phyloP scores from a whole-genome alignment of 495 filamentous ascomycete species.

The Parathielavia appendiculata region DNA sequence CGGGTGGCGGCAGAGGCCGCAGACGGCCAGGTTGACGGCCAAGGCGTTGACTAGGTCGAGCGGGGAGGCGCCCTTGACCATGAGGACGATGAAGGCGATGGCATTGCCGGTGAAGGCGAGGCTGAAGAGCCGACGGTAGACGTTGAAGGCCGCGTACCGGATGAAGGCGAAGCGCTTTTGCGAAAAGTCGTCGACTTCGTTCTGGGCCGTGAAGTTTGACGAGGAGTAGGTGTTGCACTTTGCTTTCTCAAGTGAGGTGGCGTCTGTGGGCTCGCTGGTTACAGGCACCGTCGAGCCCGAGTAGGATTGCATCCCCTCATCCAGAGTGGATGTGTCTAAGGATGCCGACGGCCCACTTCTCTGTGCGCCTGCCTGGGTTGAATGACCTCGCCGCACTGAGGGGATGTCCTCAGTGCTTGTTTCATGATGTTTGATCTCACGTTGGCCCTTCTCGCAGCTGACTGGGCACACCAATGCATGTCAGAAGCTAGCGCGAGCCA shows the following conservation, averaged over 20 bases:
- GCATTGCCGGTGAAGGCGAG: slow-evolving; percentile 31
- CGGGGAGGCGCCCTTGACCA: slow-evolving; percentile 21
- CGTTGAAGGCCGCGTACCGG: slow-evolving; percentile 30
- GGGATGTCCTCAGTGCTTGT: too few species aligned
- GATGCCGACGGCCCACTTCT: too few species aligned
- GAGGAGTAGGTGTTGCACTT: slow-evolving; percentile 8
- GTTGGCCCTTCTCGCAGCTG: too few species aligned
- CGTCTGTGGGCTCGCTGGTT: too few species aligned
- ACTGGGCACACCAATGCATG: too few species aligned
- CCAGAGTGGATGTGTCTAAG: too few species aligned
- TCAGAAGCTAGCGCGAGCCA: too few species aligned
- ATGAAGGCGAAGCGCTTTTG: slow-evolving; percentile 27
- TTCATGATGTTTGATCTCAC: too few species aligned
- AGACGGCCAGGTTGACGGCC: slow-evolving; percentile 44
- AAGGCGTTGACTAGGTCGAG: slow-evolving; percentile 36
- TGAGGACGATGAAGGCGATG: slow-evolving; percentile 29
- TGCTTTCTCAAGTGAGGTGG: slow-evolving; percentile 10
- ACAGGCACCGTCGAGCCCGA: too few species aligned
- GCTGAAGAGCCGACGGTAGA: slow-evolving; percentile 33
- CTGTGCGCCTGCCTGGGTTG: too few species aligned
- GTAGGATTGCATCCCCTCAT: too few species aligned
- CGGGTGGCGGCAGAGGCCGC: slow-evolving; percentile 62
- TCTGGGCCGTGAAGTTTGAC: slow-evolving; percentile 25
- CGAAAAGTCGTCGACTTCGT: slow-evolving; percentile 15
- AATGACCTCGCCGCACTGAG: too few species aligned